Evolutionary conservation across 768 basidiomycete species (phyloP), one percentile per base, ranked within the genome.

Genomic region (Sistotremastrum niveocremeum): DNA sequence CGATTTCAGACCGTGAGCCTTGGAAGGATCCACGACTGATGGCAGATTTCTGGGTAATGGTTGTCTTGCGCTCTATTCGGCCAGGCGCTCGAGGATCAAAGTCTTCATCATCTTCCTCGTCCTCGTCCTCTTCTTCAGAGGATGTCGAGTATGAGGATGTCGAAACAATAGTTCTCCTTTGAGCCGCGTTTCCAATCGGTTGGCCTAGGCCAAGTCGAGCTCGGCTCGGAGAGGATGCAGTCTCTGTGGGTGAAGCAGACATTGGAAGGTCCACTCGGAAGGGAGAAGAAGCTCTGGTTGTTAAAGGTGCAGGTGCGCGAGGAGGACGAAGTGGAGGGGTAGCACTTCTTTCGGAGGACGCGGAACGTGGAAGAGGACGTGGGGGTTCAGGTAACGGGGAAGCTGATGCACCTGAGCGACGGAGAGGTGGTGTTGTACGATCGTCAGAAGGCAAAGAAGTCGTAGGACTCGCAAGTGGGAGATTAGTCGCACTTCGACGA

Each of bases 401-500:
- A 20, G 20, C 20, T 20, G 20, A 20, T 20, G 20, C 20, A 20
- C 20, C 20, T 20, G 20, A 20, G 20, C 20, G 20, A 20, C 20
- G 20, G 20, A 20, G 20, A 20, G 20, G 20, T 20, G 20, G 20
- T 20, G 20, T 20, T 20, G 20, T 20, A 20, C 20, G 20, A 20
- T 20, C 20, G 20, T 62, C 35, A 56, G 47, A 11, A 56, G 42
- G 3, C 62, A 67, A 32, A 66, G 65, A 7, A 65, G 71, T 40
- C 63, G 68, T 52, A 73, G 32, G 78, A 72, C 0, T 62, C 68
- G 7, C 82, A 81, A 0, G 80, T 82, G 44, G 28, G 28, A 44
- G 34, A 34, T 71, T 74, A 8, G 79, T 69, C 30, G 68, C 60
- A 52, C 77, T 78, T 41, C 79, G 69, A 37, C 82, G 65, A 4